Evolutionary conservation across 2,329 filamentous ascomycete species (phyloP), one percentile per base, ranked within the genome.

Genomic region (Pestalotiopsis sp.): DNA sequence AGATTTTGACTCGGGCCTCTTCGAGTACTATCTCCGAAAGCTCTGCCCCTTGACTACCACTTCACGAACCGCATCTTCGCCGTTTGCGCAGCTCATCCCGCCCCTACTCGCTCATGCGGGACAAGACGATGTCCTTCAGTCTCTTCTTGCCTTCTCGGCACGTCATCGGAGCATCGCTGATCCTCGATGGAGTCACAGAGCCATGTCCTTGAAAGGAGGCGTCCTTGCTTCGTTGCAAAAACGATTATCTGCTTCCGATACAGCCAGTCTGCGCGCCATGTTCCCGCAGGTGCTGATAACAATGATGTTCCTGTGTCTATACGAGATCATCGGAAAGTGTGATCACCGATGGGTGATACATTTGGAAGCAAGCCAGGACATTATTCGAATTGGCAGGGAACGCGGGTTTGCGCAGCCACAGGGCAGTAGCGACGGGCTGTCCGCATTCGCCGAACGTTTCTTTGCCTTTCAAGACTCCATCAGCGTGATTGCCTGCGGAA

Each of bases 381-480:
- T 86, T 31, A 82, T 86, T 58, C 76, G 80, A 2, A 74, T 81
- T 4, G 77, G 83, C 17, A 77, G 78, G 38, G 72, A 72, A 6
- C 31, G 36, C 1, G 38, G 40, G 11, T 9, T 63, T 17, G 27
- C 66, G n/a, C 57, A 38, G 9, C 14, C 68, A 4, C 41, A 68
- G 36, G 45, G 66, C 56, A 56, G 63, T 5, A 23, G 17, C 2
- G 52, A 65, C 7, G 17, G 56, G 66, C 74, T 72, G n/a, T 75
- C 80, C 0, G 79, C 74, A 2, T 76, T 80, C 5, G 80, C 82
- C 0, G 84, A 86, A 70, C 78, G 80, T 1, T 86, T 85, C 70
- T 86, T 86, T 67, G 84, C 84, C 3, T 86, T 84, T 14, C 84
- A 86, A 68, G 84, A 86, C 68, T 82, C 85, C 17, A 85, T 86